Base-by-base conservation (phyloP, 2,329 filamentous ascomycete species). In the Microcera coccophila region DNA sequence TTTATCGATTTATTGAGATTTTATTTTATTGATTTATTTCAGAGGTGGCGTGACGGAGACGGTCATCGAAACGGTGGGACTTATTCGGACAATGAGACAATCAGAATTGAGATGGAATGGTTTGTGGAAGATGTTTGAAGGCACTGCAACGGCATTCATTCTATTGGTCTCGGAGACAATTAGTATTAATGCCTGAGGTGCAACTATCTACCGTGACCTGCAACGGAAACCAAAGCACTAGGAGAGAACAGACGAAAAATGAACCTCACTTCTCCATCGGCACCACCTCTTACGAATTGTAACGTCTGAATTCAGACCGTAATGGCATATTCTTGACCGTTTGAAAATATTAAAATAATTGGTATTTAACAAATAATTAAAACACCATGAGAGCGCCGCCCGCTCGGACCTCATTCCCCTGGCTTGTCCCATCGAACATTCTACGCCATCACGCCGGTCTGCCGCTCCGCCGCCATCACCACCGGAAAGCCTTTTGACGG, bases 51-150 rank as follows among this genome's bases (percentile, higher is more conserved):
- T 33, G 34, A 45, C 38, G 19, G 32, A 20, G 16, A 19, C 33
- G 33, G 28, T 32, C 14, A 45, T 5, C 33, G 12, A 48, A 58
- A 58, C 41, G 47, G 53, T 58, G 49, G 35, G n/a, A n/a, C 54
- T 32, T 36, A 8, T 22, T 42, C 11, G 11, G 42, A 29, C 22
- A 28, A 28, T 28, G 9, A n/a, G n/a, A n/a, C n/a, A n/a, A n/a
- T n/a, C n/a, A n/a, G n/a, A n/a, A n/a, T n/a, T n/a, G n/a, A n/a
- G n/a, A n/a, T n/a, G n/a, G n/a, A n/a, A n/a, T n/a, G n/a, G n/a
- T n/a, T n/a, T n/a, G n/a, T n/a, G n/a, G n/a, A n/a, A n/a, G n/a
- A n/a, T n/a, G n/a, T n/a, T n/a, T n/a, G n/a, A n/a, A n/a, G n/a
- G n/a, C n/a, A n/a, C n/a, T n/a, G n/a, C n/a, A n/a, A n/a, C n/a